These are phyloP conservation scores for Naganishia cerealis DNA, from an alignment of 1,284 basidiomycete genomes.

Conservation along the genomic window DNA sequence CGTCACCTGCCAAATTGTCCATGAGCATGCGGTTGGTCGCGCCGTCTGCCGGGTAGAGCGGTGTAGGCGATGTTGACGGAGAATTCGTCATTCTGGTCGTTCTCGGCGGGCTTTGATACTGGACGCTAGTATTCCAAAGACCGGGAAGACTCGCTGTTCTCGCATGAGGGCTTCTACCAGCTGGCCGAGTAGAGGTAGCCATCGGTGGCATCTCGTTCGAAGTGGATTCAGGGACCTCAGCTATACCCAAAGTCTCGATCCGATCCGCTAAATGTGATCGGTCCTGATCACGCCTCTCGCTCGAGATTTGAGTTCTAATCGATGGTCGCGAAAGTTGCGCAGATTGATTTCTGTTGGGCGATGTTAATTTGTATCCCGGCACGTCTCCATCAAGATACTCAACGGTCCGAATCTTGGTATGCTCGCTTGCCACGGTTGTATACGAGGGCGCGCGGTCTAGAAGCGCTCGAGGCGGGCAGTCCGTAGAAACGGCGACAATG, in stretches of 20 bases:
- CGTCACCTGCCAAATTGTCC: background rate
- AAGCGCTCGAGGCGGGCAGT: slow-evolving; percentile 28
- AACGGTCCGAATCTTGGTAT: slow-evolving; percentile 6
- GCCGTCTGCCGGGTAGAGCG: slow-evolving; percentile 9
- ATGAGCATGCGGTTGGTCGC: slow-evolving; percentile 4
- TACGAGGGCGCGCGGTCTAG: slow-evolving; percentile 33
- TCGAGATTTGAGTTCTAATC: slow-evolving; percentile 19
- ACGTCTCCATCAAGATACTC: slow-evolving; percentile 7
- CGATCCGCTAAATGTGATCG: slow-evolving; percentile 11
- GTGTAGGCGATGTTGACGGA: background rate
- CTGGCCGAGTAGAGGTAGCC: background rate
- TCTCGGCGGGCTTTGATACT: slow-evolving; percentile 24
- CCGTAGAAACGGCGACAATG: slow-evolving; percentile 20
- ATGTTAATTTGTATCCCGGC: background rate
- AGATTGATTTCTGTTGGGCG: background rate
- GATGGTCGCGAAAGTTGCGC: slow-evolving; percentile 6
- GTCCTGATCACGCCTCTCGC: slow-evolving; percentile 2
- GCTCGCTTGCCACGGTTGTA: slow-evolving; percentile 32
- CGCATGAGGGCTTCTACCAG: slow-evolving; percentile 3
- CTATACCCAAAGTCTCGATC: background rate
- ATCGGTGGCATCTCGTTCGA: background rate
- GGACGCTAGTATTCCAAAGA: slow-evolving; percentile 2
- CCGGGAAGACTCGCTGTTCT: slow-evolving; percentile 13
- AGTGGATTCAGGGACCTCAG: background rate
- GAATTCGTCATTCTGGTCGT: background rate